These are phyloP conservation scores for Punica granatum DNA, from an alignment of 345 rosid species.

Conservation along the genomic window DNA sequence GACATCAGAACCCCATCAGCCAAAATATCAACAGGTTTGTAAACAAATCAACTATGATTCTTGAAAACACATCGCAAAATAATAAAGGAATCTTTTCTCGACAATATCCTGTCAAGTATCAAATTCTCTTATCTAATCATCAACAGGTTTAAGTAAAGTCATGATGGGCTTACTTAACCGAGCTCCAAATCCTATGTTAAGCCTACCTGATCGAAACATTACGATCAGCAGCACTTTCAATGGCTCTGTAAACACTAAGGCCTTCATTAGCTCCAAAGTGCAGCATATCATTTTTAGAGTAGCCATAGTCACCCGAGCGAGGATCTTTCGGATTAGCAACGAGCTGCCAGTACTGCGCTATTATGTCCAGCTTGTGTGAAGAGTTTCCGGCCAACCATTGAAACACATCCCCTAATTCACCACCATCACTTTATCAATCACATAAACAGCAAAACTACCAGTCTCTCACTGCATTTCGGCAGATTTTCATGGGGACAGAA, in stretches of 20 bases:
- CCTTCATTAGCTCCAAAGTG: conserved; percentile 56
- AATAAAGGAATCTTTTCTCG: background rate
- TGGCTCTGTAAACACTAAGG: conserved; percentile 44
- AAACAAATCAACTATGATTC: too few relatives aligned
- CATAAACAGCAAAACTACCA: background rate
- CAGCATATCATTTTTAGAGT: conserved; percentile 38
- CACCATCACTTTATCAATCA: background rate
- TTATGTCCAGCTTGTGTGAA: conserved; percentile 52
- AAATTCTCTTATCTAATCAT: background rate
- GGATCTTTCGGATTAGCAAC: conserved; percentile 53
- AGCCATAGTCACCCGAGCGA: conserved; percentile 77
- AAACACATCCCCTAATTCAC: conserved; percentile 53
- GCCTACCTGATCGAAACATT: conserved; percentile 57
- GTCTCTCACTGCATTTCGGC: background rate
- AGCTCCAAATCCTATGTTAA: background rate
- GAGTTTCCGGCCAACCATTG: conserved; percentile 76
- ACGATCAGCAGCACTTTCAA: conserved; percentile 60
- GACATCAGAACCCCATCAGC: too few relatives aligned
- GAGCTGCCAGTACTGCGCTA: conserved; percentile 87
- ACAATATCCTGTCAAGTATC: background rate
- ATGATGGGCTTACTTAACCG: background rate
- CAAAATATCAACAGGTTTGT: too few relatives aligned
- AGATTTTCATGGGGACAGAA: background rate
- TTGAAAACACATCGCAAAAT: background rate
- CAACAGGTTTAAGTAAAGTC: background rate